These are phyloP conservation scores for Candida dajiaensis DNA, from an alignment of 805 yeast genomes.

Conservation along the genomic window DNA sequence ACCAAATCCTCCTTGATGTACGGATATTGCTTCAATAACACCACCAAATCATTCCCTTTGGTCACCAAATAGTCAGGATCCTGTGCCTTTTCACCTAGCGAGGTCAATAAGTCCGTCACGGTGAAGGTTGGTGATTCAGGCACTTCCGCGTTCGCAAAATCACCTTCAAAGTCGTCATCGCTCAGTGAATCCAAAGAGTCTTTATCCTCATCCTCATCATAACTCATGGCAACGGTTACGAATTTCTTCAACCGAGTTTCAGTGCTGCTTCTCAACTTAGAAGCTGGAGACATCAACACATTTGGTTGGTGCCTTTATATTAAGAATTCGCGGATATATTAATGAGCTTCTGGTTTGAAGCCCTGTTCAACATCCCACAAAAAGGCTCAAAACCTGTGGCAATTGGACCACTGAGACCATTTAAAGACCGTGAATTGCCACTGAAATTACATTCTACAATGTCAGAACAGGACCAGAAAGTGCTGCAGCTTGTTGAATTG, in stretches of 20 bases:
- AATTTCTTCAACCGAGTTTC: not conserved
- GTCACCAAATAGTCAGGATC: constrained; percentile 45
- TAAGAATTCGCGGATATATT: not conserved
- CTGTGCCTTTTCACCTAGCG: constrained; percentile 45
- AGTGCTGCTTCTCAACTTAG: not conserved
- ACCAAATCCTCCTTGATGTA: constrained; percentile 59
- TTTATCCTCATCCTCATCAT: not conserved
- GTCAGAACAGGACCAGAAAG: constrained; percentile 6
- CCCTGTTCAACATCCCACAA: not conserved
- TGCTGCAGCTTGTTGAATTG: constrained; percentile 15
- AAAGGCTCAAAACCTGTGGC: not conserved
- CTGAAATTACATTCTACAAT: not conserved
- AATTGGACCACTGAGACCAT: not conserved
- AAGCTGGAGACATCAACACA: not conserved
- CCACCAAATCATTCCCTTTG: constrained; percentile 62
- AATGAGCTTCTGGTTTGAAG: not conserved
- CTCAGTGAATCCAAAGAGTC: not conserved
- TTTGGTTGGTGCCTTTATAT: not conserved
- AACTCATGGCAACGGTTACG: not conserved
- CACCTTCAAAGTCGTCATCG: not conserved
- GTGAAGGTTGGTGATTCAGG: constrained; percentile 45
- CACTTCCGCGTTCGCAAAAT: not conserved
- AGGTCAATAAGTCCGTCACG: constrained; percentile 55
- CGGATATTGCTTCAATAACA: constrained; percentile 50
- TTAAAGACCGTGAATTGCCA: not conserved